Conservation (phyloP, 495 filamentous ascomycete genomes). For the Podospora pseudocomata region DNA sequence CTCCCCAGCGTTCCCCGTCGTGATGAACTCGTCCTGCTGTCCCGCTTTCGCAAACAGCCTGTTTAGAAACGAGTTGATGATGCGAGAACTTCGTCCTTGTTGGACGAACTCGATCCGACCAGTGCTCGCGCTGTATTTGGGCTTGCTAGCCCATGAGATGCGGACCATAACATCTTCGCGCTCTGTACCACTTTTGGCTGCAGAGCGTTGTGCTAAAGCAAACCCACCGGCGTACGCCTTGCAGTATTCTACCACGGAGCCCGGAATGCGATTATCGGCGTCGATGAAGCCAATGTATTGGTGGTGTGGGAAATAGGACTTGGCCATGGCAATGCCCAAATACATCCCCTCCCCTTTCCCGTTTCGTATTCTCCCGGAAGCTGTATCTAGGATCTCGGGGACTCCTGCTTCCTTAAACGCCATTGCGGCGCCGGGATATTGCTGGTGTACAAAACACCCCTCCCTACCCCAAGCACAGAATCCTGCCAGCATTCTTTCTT, state of each 20-base stretch:
- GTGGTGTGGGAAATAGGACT: constrained; percentile 18
- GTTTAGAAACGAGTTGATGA: constrained; percentile 34
- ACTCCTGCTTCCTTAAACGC: constrained; percentile 24
- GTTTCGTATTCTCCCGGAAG: constrained; percentile 19
- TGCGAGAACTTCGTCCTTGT: constrained; percentile 30
- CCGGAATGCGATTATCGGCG: constrained; percentile 28
- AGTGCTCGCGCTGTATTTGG: constrained; percentile 19
- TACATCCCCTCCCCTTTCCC: constrained; percentile 38
- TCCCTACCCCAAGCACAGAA: constrained; percentile 17
- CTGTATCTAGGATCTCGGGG: constrained; percentile 11
- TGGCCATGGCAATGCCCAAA: constrained; percentile 28
- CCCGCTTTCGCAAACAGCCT: constrained; percentile 14
- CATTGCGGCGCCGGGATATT: constrained; percentile 21
- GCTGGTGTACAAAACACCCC: constrained; percentile 29
- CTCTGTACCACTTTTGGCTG: not conserved
- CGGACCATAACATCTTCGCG: constrained; percentile 29
- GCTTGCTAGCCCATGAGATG: constrained; percentile 30
- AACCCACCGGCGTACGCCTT: constrained; percentile 30
- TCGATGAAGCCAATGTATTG: constrained; percentile 34
- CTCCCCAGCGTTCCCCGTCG: constrained; percentile 34
- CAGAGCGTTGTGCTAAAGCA: constrained; percentile 13
- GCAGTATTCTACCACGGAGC: constrained; percentile 30
- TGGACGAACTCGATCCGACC: constrained; percentile 16
- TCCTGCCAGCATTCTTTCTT: constrained; percentile 13
- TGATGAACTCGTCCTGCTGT: constrained; percentile 11